Base-by-base conservation (phyloP, 2,329 filamentous ascomycete genomes). In the Ascochyta koolunga region DNA sequence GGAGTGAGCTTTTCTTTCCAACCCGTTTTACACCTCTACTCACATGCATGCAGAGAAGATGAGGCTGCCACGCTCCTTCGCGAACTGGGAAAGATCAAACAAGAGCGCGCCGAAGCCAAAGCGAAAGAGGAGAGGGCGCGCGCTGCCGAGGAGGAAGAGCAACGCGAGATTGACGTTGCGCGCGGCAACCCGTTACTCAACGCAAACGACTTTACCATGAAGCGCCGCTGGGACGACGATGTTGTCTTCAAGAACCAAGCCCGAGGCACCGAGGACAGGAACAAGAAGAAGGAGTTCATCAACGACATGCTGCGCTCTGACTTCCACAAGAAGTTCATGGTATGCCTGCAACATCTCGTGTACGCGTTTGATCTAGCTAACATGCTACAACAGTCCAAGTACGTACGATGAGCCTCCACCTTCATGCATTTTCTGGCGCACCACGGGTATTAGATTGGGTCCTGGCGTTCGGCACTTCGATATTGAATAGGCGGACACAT, bases 221-320 rank as follows among this genome's bases (percentile, higher is more conserved):
- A 96, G 82, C 82, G 91, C 64, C 81, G 93, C 65, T 99, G 95
- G 95, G 95, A 99, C 66, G 95, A 99, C 68, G 95, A 99, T 73
- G 95, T 99, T 11, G 93, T 99, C 2, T 99, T 99, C 79, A 98
- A 96, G 81, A 99, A 99, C 76, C 95, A 99, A 78, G 95, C 93
- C 29, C 85, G 95, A 54, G 95, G 93, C 8, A 96, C 93, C 0
- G 93, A 98, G 71, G 91, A 97, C 59, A 93, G 89, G 80, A 87
- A 89, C 59, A 92, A 89, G 80, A 92, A 89, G 80, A 96, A 93
- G 80, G 93, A 96, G 76, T 99, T 99, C 78, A 93, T 99, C 76
- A 99, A 99, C 72, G 92, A 98, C 77, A 82, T 96, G 69, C 79
- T 98, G 60, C 87, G 93, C 58, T 97, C 92, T 25, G 95, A 99